phyloP scores from a whole-genome alignment of 768 basidiomycete species.

The Cystofilobasidium ferigula region DNA sequence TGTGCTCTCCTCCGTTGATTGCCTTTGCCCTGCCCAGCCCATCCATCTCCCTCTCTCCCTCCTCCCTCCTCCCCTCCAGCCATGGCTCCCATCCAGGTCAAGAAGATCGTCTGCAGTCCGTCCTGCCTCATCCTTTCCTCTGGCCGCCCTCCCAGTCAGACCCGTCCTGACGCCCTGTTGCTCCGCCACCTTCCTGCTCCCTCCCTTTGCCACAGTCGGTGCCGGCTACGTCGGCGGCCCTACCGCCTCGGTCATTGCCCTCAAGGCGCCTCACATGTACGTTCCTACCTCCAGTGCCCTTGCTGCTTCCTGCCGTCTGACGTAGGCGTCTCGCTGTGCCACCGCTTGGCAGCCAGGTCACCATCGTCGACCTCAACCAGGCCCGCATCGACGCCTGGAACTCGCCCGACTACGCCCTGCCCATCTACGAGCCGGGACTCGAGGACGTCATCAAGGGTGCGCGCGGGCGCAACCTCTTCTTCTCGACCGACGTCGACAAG shows the following conservation, averaged over 20 bases:
- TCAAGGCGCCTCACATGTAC: conserved; percentile 25
- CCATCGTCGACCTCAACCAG: conserved; percentile 95
- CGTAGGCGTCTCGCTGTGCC: conserved; percentile 41
- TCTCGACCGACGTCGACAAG: conserved; percentile 87
- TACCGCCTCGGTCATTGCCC: conserved; percentile 74
- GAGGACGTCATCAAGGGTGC: conserved; percentile 77
- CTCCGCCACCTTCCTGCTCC: not conserved
- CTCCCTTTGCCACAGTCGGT: not conserved
- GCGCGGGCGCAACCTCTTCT: conserved; percentile 91
- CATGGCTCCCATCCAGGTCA: conserved; percentile 42
- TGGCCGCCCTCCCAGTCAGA: not conserved
- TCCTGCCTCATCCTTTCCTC: conserved; percentile 28
- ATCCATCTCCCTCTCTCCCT: not conserved
- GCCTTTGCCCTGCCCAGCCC: not conserved
- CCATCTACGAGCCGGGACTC: conserved; percentile 96
- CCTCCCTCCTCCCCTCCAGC: not conserved
- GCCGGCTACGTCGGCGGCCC: conserved; percentile 57
- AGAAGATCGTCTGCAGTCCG: conserved; percentile 81
- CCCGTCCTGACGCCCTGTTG: not conserved
- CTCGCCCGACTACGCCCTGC: conserved; percentile 60
- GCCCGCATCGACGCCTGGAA: conserved; percentile 96
- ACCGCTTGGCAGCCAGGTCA: conserved; percentile 81
- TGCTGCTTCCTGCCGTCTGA: conserved; percentile 1
- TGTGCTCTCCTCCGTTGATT: no score
- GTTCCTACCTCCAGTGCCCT: not conserved